Percentiles rank a stretch among this genome's conserved stretches.
phyloP scores from a whole-genome alignment of 108 stramenopile genomes.

The Aureococcus anophagefferens region DNA sequence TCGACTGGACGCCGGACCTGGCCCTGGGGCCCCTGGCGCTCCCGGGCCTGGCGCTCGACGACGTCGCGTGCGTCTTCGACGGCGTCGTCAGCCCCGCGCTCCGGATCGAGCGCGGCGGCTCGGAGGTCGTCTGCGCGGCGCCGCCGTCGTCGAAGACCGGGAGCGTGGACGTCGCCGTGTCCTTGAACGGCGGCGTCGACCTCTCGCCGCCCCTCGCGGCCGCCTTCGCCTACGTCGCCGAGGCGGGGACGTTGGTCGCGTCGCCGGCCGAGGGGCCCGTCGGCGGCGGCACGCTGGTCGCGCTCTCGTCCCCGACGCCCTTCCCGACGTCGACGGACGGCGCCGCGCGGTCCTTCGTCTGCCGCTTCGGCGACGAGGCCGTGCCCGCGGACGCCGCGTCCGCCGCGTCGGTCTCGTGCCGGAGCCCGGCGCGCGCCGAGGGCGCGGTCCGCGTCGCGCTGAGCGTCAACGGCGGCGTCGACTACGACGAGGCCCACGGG shows the following conservation, averaged over 20 bases:
- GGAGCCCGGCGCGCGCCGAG: background rate
- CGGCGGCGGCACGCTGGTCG: background rate
- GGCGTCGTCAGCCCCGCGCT: too few relatives aligned
- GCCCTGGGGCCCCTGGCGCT: background rate
- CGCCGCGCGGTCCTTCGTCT: background rate
- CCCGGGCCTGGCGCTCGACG: too few relatives aligned
- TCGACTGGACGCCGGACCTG: background rate
- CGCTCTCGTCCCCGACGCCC: background rate
- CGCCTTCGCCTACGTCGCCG: background rate
- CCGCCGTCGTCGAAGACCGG: too few relatives aligned
- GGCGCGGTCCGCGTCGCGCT: constrained; percentile 17
- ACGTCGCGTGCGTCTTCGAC: background rate
- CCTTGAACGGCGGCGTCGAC: background rate
- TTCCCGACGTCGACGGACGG: background rate
- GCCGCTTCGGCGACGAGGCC: background rate
- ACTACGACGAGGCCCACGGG: background rate
- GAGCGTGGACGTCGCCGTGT: background rate
- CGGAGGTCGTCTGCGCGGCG: too few relatives aligned
- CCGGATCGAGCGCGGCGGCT: too few relatives aligned
- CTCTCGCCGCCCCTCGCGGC: background rate
- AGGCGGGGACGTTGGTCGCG: background rate
- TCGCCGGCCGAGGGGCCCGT: background rate
- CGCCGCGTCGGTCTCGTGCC: background rate
- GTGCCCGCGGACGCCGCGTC: background rate
- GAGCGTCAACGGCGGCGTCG: constrained; percentile 19